A percentile compares a stretch with the other conserved stretches of the same genome.
These are phyloP conservation scores for Nitzschia sp. DNA, from an alignment of 108 stramenopile species.

Conservation along the genomic window DNA sequence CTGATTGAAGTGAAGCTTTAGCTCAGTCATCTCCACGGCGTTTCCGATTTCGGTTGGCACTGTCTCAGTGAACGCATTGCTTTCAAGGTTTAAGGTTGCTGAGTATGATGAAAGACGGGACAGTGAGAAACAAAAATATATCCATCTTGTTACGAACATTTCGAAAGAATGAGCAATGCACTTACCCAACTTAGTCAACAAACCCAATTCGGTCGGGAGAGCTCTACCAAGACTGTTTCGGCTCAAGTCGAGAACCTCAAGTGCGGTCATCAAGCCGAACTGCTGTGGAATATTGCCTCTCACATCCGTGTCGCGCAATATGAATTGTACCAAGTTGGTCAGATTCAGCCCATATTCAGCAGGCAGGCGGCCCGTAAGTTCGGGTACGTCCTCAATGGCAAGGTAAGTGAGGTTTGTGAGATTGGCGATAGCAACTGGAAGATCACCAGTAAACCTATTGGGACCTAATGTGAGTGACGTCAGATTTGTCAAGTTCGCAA, in stretches of 20 bases:
- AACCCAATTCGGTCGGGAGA: conserved; percentile 36
- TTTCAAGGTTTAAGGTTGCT: conserved; percentile 11
- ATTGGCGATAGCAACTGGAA: conserved; percentile 55
- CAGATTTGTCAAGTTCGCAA: conserved; percentile 8
- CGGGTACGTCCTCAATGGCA: conserved; percentile 35
- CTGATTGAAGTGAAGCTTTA: conserved; percentile 21
- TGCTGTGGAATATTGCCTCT: conserved; percentile 62
- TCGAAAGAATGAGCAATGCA: not conserved
- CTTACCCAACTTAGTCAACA: conserved; percentile 36
- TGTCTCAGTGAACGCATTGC: conserved; percentile 28
- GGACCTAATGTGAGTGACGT: conserved; percentile 45
- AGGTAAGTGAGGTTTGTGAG: conserved; percentile 45
- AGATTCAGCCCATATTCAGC: conserved; percentile 47
- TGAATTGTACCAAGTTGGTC: conserved; percentile 55
- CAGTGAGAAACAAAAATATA: not conserved
- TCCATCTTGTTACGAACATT: not conserved
- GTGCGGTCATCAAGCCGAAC: conserved; percentile 44
- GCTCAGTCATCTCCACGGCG: conserved; percentile 10
- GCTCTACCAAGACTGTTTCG: conserved; percentile 29
- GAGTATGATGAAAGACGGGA: not conserved
- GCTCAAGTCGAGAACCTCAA: conserved; percentile 37
- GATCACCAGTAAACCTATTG: conserved; percentile 54
- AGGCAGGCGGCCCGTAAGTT: conserved; percentile 68
- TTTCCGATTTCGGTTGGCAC: conserved; percentile 25
- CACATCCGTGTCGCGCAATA: conserved; percentile 46